Percentiles rank a stretch among this genome's conserved stretches.
phyloP scores from a whole-genome alignment of 192 early-diverging fungal genomes.

The Mortierella alpina region DNA sequence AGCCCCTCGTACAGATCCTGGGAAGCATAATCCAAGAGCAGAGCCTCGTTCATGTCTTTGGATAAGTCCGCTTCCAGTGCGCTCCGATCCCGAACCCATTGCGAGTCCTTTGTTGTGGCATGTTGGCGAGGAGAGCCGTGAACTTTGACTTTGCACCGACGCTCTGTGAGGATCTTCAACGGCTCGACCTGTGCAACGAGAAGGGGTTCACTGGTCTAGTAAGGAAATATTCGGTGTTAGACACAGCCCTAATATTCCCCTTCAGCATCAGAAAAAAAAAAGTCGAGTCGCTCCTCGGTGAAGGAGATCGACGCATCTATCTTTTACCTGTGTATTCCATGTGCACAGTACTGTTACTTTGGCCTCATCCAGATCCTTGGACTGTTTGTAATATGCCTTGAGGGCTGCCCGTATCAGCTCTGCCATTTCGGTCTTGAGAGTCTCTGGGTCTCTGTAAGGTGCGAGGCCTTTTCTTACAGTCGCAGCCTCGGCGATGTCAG shows the following conservation, averaged over 20 bases:
- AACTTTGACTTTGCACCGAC: constrained; percentile 58
- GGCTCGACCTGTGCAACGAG: constrained; percentile 37
- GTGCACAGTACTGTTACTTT: constrained; percentile 69
- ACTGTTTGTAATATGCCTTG: constrained; percentile 57
- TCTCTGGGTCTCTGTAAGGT: not conserved
- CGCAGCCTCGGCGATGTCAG: not conserved
- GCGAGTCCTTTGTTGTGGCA: constrained; percentile 74
- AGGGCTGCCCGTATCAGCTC: constrained; percentile 59
- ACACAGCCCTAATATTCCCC: too few species aligned
- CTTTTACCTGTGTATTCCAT: constrained; percentile 63
- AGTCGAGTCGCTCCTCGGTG: too few species aligned
- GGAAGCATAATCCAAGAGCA: constrained; percentile 64
- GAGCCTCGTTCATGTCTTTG: constrained; percentile 67
- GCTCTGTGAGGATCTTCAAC: constrained; percentile 11
- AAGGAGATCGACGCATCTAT: too few species aligned
- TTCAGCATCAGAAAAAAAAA: too few species aligned
- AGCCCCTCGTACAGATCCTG: constrained; percentile 77
- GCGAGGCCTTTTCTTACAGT: constrained; percentile 37
- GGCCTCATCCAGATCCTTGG: constrained; percentile 46
- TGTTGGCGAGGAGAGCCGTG: constrained; percentile 63
- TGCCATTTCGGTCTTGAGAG: constrained; percentile 8
- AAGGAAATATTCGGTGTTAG: too few species aligned
- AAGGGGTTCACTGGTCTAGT: constrained; percentile 8
- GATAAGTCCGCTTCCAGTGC: constrained; percentile 50
- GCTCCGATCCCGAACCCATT: constrained; percentile 73